A percentile compares a stretch with the other conserved stretches of the same genome.
Conservation (phyloP, 345 rosid genomes). For the Eutrema yunnanense region DNA sequence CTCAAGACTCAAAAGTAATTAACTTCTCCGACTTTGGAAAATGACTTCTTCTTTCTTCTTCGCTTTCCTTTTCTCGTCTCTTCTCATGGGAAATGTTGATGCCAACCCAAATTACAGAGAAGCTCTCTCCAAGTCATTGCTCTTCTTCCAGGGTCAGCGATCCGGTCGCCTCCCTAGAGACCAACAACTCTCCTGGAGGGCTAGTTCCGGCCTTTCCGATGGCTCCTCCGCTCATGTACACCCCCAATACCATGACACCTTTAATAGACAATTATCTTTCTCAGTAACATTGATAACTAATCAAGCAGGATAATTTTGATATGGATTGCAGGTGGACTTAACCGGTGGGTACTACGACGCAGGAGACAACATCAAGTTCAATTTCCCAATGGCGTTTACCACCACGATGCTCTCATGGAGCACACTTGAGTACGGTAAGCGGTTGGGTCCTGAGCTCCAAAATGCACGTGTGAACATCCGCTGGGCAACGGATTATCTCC, state of each 20-base stretch:
- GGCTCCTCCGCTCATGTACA: conserved; percentile 56
- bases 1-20: conserved; percentile 11
- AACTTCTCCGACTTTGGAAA: not conserved
- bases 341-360: conserved; percentile 94
- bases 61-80: conserved; percentile 19
- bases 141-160: conserved; percentile 90
- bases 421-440: conserved; percentile 68
- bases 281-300: not conserved
- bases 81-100: conserved; percentile 25
- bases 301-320: not conserved
- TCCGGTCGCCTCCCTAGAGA: conserved; percentile 62
- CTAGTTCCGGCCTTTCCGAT: conserved; percentile 70
- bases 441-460: conserved; percentile 55
- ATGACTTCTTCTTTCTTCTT: conserved; percentile 26
- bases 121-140: conserved; percentile 67
- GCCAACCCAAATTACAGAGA: conserved; percentile 72
- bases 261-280: not conserved
- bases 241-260: not conserved
- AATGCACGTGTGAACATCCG: conserved; percentile 63
- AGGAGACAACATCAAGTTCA: conserved; percentile 88
- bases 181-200: conserved; percentile 65
- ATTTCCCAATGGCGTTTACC: conserved; percentile 91
- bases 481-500: conserved; percentile 80
- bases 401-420: conserved; percentile 94
- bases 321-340: conserved; percentile 57